Evolutionary conservation across 345 rosid genomes (phyloP).

Genomic region (Jatropha curcas): DNA sequence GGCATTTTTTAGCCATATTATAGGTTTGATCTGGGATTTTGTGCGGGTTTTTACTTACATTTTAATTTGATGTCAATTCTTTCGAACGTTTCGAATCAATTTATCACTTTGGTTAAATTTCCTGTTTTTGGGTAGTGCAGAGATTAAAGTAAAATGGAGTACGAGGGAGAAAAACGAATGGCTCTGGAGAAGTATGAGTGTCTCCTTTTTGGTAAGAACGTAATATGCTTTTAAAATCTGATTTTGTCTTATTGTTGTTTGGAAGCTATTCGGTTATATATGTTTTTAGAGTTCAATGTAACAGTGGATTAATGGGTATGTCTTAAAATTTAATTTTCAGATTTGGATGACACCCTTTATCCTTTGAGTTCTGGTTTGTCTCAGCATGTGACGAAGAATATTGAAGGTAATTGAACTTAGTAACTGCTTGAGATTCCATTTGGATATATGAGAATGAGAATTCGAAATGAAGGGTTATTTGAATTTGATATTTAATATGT

Average conservation of each 20-base stretch:
- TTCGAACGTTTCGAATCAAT: not conserved
- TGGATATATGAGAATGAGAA: too few species aligned
- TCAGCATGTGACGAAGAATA: slow-evolving; percentile 16
- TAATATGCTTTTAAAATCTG: not conserved
- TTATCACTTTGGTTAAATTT: slow-evolving; percentile 27
- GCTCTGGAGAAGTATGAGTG: slow-evolving; percentile 21
- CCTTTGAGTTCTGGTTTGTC: slow-evolving; percentile 29
- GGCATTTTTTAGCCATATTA: not conserved
- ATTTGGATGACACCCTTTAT: slow-evolving; percentile 39
- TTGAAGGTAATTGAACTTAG: slow-evolving; percentile 20
- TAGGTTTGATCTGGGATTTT: not conserved
- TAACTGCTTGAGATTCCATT: not conserved
- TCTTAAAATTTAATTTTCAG: slow-evolving; percentile 16
- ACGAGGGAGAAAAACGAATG: slow-evolving; percentile 3
- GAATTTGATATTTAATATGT: too few species aligned
- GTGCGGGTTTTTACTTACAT: not conserved
- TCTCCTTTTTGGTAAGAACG: slow-evolving; percentile 32
- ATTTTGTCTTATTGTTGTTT: not conserved
- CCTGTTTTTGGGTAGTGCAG: not conserved
- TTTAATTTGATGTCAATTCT: not conserved
- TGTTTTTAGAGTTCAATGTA: not conserved
- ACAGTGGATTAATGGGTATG: not conserved
- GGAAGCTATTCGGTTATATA: not conserved
- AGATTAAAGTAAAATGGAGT: slow-evolving; percentile 20
- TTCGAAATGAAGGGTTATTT: too few species aligned